Evolutionary conservation across 495 filamentous ascomycete genomes (phyloP), one percentile per base, ranked within the genome.

Genomic region (Aspergillus taichungensis): DNA sequence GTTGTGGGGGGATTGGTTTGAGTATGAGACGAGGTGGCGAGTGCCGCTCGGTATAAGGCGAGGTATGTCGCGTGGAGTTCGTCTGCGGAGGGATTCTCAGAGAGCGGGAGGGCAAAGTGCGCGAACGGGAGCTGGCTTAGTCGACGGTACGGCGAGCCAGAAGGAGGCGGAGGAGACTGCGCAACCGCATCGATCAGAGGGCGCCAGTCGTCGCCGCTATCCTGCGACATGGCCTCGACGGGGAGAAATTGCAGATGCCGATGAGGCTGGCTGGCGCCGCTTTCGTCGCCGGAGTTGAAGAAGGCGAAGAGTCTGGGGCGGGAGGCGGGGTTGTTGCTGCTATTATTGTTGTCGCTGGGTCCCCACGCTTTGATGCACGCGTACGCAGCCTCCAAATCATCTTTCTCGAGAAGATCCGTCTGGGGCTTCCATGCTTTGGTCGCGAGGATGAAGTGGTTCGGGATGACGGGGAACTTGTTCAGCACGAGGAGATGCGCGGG

Each of bases 401-500:
- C 70, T 24, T 68, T 55, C 37, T 85, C 81, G 5, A 94, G 67
- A 0, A 87, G 44, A 52, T 85, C 69, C 1, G 82, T 84, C 62
- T 91, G 87, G 3, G 66, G 58, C 50, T 82, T 77, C 69, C 83
- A 81, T 13, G 60, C 62, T 39, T 57, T 77, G 1, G 87, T 94
- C 0, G 81, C 75, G 40, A 94, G 72, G 47, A 94, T 87, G 64
- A 85, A 88, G 60, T 94, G 87, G 40, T 86, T 74, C 0, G 77
- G 75, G 29, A 89, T 85, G 13, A 94, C 74, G 12, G 87, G 84
- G 56, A 79, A 94, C 58, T 89, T 91, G 66, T 91, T 91, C 38
- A 94, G 66, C 24, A 91, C 77, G 32, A 91, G 70, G 46, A 73
- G 62, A 61, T 91, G 84, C 6, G 68, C 66, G 8, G 75, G 73